Evolutionary conservation across 106 monocot genomes (phyloP), one percentile per base, ranked within the genome.

Genomic region (Dioscorea alata): DNA sequence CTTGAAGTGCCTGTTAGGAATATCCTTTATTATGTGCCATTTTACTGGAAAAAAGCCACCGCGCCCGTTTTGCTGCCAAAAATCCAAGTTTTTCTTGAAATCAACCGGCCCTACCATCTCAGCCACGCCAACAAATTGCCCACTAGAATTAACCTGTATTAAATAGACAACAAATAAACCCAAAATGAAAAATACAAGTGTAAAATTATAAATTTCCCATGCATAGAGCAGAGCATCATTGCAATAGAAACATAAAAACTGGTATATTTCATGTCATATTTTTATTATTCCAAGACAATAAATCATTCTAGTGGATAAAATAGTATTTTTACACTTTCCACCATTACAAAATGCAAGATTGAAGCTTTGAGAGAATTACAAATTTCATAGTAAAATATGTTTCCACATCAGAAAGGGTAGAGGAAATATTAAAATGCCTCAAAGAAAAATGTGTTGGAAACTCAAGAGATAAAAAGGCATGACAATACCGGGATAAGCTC

Each of bases 21-120:
- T 85, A 50, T 95, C 95, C 76, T 95, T 95, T 49, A 95, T 72
- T 16, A 95, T 91, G 66, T 91, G 88, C 95, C 95, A 95, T 57
- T 63, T 88, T 21, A 95, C 64, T 6, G 90, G 95, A 70, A 95
- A 95, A 71, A 91, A 95, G 10, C 95, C 95, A 75, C 68, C 77
- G 91, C 95, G 91, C 65, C 68, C 74, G 19, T 80, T 84, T 64
- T 86, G 71, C 34, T 82, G 82, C 91, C 95, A 95, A 75, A 91
- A 95, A 57, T 84, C 81, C 91, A 95, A 86, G 33, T 50, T 74
- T 69, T 91, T 91, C 65, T 82, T 82, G 65, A 88, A 88, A 71
- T 95, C 95, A 66, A 91, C 88, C 13, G 79, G 85, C 6, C 95
- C 95, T 61, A 76, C 65, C 95, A 95, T 95, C 81, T 95, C 95